Conservation (phyloP, 257 asterid genomes). For the Echium plantagineum region DNA sequence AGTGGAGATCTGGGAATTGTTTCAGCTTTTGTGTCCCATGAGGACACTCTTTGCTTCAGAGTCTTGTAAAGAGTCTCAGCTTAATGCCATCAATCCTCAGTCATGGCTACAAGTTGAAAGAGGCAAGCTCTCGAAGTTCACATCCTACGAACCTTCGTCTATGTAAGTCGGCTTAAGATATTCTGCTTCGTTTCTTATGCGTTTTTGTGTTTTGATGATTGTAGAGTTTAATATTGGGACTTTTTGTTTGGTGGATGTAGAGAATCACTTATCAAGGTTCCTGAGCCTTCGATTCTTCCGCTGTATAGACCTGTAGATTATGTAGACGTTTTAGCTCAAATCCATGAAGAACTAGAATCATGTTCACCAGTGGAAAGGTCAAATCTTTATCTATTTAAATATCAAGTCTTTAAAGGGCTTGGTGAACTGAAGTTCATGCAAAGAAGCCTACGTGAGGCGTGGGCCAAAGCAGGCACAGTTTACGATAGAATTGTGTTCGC, state of each 20-base stretch:
- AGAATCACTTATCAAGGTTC: slow-evolving; percentile 83
- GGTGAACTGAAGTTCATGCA: slow-evolving; percentile 87
- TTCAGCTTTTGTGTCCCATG: slow-evolving; percentile 84
- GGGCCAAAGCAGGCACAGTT: slow-evolving; percentile 57
- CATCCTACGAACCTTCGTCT: slow-evolving; percentile 63
- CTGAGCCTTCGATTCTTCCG: slow-evolving; percentile 82
- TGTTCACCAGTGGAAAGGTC: slow-evolving; percentile 61
- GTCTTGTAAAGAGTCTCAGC: slow-evolving; percentile 68
- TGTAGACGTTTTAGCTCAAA: slow-evolving; percentile 80
- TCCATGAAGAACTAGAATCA: slow-evolving; percentile 90
- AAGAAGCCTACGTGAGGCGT: slow-evolving; percentile 87
- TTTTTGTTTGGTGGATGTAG: slow-evolving; percentile 38
- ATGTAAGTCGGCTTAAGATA: slow-evolving; percentile 36
- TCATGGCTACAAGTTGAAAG: slow-evolving; percentile 99
- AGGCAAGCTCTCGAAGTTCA: slow-evolving; percentile 69
- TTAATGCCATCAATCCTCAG: slow-evolving; percentile 70
- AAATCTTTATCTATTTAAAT: slow-evolving; percentile 67
- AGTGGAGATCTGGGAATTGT: slow-evolving; percentile 93
- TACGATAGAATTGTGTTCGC: slow-evolving; percentile 78
- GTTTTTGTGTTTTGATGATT: slow-evolving; percentile 3
- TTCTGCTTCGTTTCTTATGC: not conserved
- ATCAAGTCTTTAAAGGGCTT: slow-evolving; percentile 89
- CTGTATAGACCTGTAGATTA: slow-evolving; percentile 83
- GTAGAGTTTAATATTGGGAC: slow-evolving; percentile 7
- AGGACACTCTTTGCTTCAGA: slow-evolving; percentile 80